Evolutionary conservation across 495 filamentous ascomycete genomes (phyloP).

Genomic region (Penicillium dipodomyicola): DNA sequence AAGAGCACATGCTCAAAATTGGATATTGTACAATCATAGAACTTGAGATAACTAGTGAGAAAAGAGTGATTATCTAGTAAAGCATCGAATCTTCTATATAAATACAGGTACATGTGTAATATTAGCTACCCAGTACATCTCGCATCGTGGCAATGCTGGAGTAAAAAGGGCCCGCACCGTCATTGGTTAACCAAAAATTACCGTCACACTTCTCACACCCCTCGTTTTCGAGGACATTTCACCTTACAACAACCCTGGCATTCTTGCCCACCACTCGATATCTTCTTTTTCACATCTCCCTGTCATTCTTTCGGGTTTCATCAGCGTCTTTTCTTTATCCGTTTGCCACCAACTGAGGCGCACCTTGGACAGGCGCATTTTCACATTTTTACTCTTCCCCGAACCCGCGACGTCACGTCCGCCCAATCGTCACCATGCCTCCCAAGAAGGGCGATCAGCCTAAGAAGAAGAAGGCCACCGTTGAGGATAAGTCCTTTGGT

Average conservation of each 20-base stretch:
- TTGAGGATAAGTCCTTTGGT: conserved; percentile 90
- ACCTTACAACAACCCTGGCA: conserved; percentile 15
- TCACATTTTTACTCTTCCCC: conserved; percentile 21
- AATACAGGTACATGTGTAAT: background rate
- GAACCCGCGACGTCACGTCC: conserved; percentile 14
- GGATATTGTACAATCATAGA: background rate
- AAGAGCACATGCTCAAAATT: conserved; percentile 1
- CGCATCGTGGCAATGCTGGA: background rate
- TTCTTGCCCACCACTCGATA: conserved; percentile 8
- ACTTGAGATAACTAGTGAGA: background rate
- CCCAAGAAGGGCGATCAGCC: conserved; percentile 71
- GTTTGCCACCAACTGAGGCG: conserved; percentile 11
- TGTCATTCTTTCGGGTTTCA: conserved; percentile 21
- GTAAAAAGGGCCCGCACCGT: conserved; percentile 26
- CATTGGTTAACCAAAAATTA: conserved; percentile 30
- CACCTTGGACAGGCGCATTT: conserved; percentile 24
- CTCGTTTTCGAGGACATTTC: conserved; percentile 31
- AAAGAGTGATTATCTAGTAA: background rate
- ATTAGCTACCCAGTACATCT: background rate
- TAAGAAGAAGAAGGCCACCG: conserved; percentile 71
- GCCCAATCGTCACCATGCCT: conserved; percentile 66
- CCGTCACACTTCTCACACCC: conserved; percentile 32
- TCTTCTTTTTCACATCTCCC: conserved; percentile 3
- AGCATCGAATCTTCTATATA: background rate
- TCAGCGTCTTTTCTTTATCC: conserved; percentile 18